Evolutionary conservation across 306 rosid genomes (phyloP).

Genomic region (Hylodesmum podocarpum): DNA sequence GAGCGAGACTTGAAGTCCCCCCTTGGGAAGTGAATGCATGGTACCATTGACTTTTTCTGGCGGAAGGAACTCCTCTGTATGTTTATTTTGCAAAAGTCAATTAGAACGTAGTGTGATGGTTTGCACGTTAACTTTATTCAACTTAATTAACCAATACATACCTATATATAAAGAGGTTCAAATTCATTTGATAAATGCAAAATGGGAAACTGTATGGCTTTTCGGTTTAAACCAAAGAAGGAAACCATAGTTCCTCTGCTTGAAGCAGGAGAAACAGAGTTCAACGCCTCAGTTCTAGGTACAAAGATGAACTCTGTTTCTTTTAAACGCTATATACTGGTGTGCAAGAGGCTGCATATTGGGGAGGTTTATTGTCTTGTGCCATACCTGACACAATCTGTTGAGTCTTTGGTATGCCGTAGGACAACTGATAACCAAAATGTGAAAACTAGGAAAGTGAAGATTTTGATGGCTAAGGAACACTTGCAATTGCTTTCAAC

Average conservation of each 20-base stretch:
- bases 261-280: constrained; percentile 28
- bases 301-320: constrained; percentile 16
- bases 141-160: background rate
- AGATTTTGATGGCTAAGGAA: constrained; percentile 45
- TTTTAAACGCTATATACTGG: background rate
- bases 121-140: constrained; percentile 32
- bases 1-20: background rate
- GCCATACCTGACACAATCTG: constrained; percentile 27
- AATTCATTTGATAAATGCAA: constrained; percentile 12
- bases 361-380: constrained; percentile 36
- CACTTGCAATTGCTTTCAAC: constrained; percentile 38
- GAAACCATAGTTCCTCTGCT: constrained; percentile 24
- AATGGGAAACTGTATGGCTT: constrained; percentile 49
- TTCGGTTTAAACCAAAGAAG: constrained; percentile 22
- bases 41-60: background rate
- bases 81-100: background rate
- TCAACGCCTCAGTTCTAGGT: constrained; percentile 2
- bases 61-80: background rate
- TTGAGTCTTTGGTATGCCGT: constrained; percentile 5
- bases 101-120: constrained; percentile 16
- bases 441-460: constrained; percentile 30
- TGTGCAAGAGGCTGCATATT: constrained; percentile 12
- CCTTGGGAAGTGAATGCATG: background rate
- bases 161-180: background rate
- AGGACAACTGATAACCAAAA: constrained; percentile 16